Evolutionary conservation across 2,329 filamentous ascomycete genomes (phyloP).

Genomic region (Penicillium paneum): DNA sequence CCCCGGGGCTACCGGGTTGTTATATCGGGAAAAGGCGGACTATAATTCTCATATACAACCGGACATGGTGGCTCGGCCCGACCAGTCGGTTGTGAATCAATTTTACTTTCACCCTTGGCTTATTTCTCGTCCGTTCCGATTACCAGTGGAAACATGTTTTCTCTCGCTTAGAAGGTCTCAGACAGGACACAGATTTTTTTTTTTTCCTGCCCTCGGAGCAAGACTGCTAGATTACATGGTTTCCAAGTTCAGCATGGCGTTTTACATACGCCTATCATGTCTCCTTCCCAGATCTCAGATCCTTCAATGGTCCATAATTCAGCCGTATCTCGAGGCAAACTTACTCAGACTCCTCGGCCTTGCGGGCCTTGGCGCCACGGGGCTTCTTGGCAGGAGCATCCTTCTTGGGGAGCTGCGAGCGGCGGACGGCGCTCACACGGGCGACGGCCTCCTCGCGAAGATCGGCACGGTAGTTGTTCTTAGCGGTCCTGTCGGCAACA

Average conservation of each 20-base stretch:
- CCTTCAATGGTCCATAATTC: constrained; percentile 6
- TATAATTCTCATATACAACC: background rate
- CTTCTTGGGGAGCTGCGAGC: constrained; percentile 76
- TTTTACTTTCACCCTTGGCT: constrained; percentile 8
- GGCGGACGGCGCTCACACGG: constrained; percentile 81
- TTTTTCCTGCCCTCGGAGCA: constrained; percentile 15
- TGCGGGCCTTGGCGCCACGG: constrained; percentile 73
- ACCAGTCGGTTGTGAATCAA: constrained; percentile 20
- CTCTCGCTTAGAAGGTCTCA: background rate
- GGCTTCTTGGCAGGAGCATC: constrained; percentile 68
- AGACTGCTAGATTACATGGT: constrained; percentile 33
- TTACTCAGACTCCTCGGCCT: constrained; percentile 53
- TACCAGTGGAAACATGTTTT: background rate
- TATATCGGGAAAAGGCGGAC: constrained; percentile 37
- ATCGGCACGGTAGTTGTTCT: constrained; percentile 80
- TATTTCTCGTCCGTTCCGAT: constrained; percentile 17
- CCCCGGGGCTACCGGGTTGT: constrained; percentile 16
- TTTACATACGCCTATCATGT: constrained; percentile 11
- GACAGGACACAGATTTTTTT: constrained; percentile 2
- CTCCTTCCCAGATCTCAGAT: background rate
- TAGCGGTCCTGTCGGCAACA: constrained; percentile 77
- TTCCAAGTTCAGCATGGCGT: constrained; percentile 27
- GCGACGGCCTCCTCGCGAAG: constrained; percentile 75
- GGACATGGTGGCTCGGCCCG: constrained; percentile 25
- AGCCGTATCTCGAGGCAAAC: constrained; percentile 9